Base-by-base conservation (phyloP, 306 rosid species). In the Lablab purpureus region DNA sequence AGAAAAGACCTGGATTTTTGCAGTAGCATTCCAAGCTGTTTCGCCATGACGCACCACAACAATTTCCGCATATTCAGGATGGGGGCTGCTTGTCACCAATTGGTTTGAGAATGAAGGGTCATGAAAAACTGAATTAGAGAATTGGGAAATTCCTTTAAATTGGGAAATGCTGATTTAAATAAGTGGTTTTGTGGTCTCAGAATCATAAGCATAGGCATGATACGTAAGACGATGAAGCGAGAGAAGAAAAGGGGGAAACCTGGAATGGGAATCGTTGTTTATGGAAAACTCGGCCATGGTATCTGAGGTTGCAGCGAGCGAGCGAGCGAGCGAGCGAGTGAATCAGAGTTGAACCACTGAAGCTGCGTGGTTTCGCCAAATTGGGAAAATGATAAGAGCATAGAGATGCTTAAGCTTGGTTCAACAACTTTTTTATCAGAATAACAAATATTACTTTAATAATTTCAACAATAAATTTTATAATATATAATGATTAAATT, bases 11-110 rank as follows among this genome's bases (percentile, higher is more conserved):
- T 95, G 99, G 56, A 92, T 84, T 89, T 89, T 91, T 23, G 83
- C 86, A 27, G 80, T 88, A 34, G 85, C 87, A 76, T 95, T 95
- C 99, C 99, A 95, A 23, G 83, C 90, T 22, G 99, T 95, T 86
- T 95, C 99, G 32, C 99, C 99, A 37, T 95, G 99, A 74, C 98
- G 97, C 2, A 95, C 84, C 2, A 91, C 95, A 32, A 95, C 54
- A 77, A 95, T 90, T 77, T 95, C 99, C n/a, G 97, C 93, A 77
- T 81, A 88, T 18, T 86, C 78, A 7, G 83, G 83, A 83, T 47
- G 75, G 51, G 76, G 32, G 56, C 45, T 40, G 83, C 92, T 90
- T 73, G 19, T 77, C 21, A 34, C 36, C 63, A 73, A 78, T 83
- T 64, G 82, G 73, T 49, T 81, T 45, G 12, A 70, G 51, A 81